These are phyloP conservation scores for Diaporthe longicolla DNA, from an alignment of 2,329 filamentous ascomycete genomes.

Conservation along the genomic window DNA sequence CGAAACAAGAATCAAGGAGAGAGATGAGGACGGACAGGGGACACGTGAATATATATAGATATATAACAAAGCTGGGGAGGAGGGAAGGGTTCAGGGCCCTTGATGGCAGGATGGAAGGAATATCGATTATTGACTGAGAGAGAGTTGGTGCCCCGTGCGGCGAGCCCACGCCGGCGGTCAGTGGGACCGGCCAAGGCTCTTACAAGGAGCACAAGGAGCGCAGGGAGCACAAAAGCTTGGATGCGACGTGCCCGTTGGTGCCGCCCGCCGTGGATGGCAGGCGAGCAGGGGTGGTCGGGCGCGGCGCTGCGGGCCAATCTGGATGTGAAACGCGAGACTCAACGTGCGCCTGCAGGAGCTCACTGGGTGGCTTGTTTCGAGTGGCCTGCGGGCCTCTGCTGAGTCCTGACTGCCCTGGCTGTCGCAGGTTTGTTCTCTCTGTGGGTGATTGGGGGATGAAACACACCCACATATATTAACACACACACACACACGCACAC, in stretches of 20 bases:
- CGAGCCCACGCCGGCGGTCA: constrained; percentile 26
- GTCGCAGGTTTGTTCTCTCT: too few species aligned
- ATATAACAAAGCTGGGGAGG: neutral
- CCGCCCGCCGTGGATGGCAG: constrained; percentile 34
- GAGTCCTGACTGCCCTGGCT: neutral
- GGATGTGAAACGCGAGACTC: constrained; percentile 38
- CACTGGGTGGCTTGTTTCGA: constrained; percentile 31
- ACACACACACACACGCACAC: neutral
- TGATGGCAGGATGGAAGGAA: constrained; percentile 30
- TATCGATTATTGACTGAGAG: constrained; percentile 8
- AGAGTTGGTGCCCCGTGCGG: constrained; percentile 7
- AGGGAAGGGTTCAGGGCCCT: neutral
- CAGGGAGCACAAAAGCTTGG: constrained; percentile 28
- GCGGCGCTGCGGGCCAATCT: constrained; percentile 34
- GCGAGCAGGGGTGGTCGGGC: constrained; percentile 37
- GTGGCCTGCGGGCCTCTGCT: constrained; percentile 13
- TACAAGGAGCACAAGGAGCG: constrained; percentile 1
- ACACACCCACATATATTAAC: neutral
- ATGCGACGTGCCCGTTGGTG: constrained; percentile 33
- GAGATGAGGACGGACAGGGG: constrained; percentile 17
- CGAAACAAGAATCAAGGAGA: neutral
- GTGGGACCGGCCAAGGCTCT: constrained; percentile 16
- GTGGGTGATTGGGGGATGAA: neutral
- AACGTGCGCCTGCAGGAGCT: constrained; percentile 34
- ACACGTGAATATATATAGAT: constrained; percentile 24